Evolutionary conservation across 2,329 filamentous ascomycete genomes (phyloP).

Genomic region (Aspergillus tamarii): DNA sequence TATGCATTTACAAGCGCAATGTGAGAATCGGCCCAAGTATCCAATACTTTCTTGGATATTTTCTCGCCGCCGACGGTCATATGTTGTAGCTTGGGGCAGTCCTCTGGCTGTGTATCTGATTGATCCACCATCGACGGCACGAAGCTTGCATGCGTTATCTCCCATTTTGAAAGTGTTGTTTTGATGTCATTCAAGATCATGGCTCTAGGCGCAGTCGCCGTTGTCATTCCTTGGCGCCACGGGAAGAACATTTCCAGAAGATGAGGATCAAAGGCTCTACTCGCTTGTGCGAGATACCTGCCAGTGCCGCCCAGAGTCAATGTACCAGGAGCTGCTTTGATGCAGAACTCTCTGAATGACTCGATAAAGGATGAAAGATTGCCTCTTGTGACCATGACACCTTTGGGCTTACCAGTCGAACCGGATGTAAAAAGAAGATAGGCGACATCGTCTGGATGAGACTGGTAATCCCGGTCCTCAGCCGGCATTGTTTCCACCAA

Average conservation of each 20-base stretch:
- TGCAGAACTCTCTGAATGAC: slow-evolving; percentile 31
- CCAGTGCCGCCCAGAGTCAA: slow-evolving; percentile 29
- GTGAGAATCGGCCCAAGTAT: slow-evolving; percentile 32
- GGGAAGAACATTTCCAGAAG: slow-evolving; percentile 35
- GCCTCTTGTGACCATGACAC: slow-evolving; percentile 83
- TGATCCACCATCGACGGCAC: slow-evolving; percentile 33
- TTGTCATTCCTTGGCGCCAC: slow-evolving; percentile 34
- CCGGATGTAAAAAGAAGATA: slow-evolving; percentile 86
- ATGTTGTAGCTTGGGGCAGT: slow-evolving; percentile 31
- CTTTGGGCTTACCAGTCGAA: slow-evolving; percentile 94
- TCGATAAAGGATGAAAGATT: slow-evolving; percentile 34
- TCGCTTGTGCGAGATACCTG: slow-evolving; percentile 38
- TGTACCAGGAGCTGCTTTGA: slow-evolving; percentile 28
- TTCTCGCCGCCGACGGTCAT: slow-evolving; percentile 41
- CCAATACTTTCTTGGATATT: slow-evolving; percentile 36
- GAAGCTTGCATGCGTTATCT: slow-evolving; percentile 36
- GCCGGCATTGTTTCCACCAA: slow-evolving; percentile 21
- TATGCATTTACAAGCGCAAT: slow-evolving; percentile 37
- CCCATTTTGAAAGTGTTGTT: slow-evolving; percentile 28
- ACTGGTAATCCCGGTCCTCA: slow-evolving; percentile 18
- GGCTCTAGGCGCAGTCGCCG: slow-evolving; percentile 28
- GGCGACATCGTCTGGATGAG: slow-evolving; percentile 22
- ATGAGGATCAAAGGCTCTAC: slow-evolving; percentile 38
- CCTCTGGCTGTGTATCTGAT: slow-evolving; percentile 24
- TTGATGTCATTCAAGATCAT: slow-evolving; percentile 34